Evolutionary conservation across 441 rosid species (phyloP).

Genomic region (Pelargonium cotyledonis): DNA sequence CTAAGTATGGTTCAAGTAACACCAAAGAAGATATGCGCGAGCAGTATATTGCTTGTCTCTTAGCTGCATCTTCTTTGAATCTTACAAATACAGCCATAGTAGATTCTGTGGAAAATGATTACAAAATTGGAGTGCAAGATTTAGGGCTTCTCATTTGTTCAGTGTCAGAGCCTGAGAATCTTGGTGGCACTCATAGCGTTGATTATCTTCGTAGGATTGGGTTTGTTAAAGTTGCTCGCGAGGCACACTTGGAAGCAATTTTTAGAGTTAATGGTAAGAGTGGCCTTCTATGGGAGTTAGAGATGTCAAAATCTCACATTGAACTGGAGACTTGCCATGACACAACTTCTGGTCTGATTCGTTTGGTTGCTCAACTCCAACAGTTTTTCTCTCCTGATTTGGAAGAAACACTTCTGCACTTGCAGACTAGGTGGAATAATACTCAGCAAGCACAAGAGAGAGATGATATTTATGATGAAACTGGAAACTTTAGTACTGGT

Average conservation of each 20-base stretch:
- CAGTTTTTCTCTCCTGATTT: conserved; percentile 82
- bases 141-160: conserved; percentile 76
- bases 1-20: conserved; percentile 29
- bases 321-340: conserved; percentile 79
- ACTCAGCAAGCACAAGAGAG: conserved; percentile 48
- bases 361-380: conserved; percentile 77
- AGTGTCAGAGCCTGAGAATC: conserved; percentile 40
- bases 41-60: conserved; percentile 55
- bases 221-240: conserved; percentile 78
- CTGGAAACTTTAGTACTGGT: conserved; percentile 21
- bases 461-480: conserved; percentile 34
- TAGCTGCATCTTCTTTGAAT: conserved; percentile 82
- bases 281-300: conserved; percentile 74
- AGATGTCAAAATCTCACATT: conserved; percentile 66
- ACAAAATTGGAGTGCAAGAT: conserved; percentile 68
- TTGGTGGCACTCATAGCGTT: conserved; percentile 50
- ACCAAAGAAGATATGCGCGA: conserved; percentile 25
- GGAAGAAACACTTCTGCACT: conserved; percentile 82
- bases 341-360: conserved; percentile 70
- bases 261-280: conserved; percentile 52
- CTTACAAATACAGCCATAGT: conserved; percentile 41
- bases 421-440: conserved; percentile 81
- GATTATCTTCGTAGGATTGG: conserved; percentile 61
- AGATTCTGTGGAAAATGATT: conserved; percentile 42
- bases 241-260: conserved; percentile 58